Conservation (phyloP, 2,329 filamentous ascomycete species). For the Mycosphaerella sp. region DNA sequence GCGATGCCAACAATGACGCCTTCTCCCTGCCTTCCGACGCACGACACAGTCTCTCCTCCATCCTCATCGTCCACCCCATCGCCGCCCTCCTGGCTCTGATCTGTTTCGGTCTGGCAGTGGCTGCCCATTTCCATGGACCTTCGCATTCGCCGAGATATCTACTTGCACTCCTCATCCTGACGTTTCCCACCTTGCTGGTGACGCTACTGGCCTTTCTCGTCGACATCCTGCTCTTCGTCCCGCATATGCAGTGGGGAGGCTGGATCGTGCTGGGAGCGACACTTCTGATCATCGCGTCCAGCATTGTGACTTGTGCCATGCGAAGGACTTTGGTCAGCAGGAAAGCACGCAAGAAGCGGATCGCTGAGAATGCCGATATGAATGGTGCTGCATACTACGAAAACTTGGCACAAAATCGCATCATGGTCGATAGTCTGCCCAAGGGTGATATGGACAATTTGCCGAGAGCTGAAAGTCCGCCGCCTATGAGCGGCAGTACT, state of each 20-base stretch:
- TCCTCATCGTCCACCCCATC: constrained; percentile 88
- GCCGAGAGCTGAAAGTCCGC: constrained; percentile 49
- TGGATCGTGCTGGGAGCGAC: constrained; percentile 89
- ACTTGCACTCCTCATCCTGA: constrained; percentile 75
- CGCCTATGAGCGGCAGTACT: constrained; percentile 48
- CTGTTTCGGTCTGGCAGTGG: constrained; percentile 71
- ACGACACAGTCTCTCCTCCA: constrained; percentile 68
- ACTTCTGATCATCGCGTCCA: constrained; percentile 73
- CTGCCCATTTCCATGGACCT: constrained; percentile 79
- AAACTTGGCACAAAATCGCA: constrained; percentile 41
- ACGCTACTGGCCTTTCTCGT: constrained; percentile 84
- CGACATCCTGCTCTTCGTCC: constrained; percentile 89
- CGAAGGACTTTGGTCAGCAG: constrained; percentile 82
- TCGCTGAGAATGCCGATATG: constrained; percentile 94
- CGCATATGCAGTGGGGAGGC: constrained; percentile 87
- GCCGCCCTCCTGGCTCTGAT: constrained; percentile 80
- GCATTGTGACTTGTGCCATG: constrained; percentile 89
- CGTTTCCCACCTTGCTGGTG: constrained; percentile 76
- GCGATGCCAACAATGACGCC: constrained; percentile 33
- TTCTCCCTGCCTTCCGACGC: constrained; percentile 61
- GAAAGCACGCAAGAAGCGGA: constrained; percentile 86
- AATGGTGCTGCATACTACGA: constrained; percentile 85
- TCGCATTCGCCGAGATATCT: constrained; percentile 88
- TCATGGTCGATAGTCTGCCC: constrained; percentile 31
- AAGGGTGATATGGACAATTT: constrained; percentile 26